Conservation (phyloP, 306 rosid genomes). For the Senna tora region DNA sequence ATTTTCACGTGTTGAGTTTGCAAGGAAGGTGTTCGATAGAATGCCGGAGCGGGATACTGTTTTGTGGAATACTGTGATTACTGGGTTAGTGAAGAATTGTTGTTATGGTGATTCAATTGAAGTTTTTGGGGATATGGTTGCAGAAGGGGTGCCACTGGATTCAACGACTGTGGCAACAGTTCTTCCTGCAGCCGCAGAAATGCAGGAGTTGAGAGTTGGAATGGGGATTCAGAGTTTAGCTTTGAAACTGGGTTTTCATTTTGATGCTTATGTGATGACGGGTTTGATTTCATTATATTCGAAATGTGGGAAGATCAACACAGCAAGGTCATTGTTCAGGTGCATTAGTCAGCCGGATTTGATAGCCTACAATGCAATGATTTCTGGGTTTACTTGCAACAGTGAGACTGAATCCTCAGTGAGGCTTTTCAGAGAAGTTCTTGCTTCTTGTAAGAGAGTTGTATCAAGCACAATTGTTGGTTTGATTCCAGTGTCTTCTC, state of each 20-base stretch:
- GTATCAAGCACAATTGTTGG: constrained; percentile 85
- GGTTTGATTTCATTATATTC: constrained; percentile 87
- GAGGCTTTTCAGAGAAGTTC: constrained; percentile 64
- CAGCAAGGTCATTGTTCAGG: constrained; percentile 65
- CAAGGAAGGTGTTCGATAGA: constrained; percentile 83
- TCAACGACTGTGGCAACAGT: constrained; percentile 64
- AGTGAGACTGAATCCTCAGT: constrained; percentile 61
- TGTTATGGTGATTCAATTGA: constrained; percentile 51
- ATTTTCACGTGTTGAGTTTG: constrained; percentile 56
- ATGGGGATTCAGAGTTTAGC: constrained; percentile 73
- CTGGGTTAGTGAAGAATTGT: constrained; percentile 71
- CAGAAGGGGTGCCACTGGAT: constrained; percentile 50
- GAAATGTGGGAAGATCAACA: constrained; percentile 63
- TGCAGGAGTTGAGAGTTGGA: constrained; percentile 67
- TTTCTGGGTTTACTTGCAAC: constrained; percentile 79
- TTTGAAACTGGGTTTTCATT: constrained; percentile 66
- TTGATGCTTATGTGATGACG: constrained; percentile 62
- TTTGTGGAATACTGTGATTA: constrained; percentile 81
- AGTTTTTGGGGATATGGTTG: constrained; percentile 64
- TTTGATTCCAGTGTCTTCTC: constrained; percentile 75
- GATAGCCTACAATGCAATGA: constrained; percentile 83
- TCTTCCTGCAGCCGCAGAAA: constrained; percentile 81
- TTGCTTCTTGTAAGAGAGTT: constrained; percentile 58
- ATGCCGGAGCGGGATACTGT: constrained; percentile 69
- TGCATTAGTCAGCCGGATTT: constrained; percentile 65